Base-by-base conservation (phyloP, 1,139 yeast species). In the Kurtzmaniella quercitrusa region DNA sequence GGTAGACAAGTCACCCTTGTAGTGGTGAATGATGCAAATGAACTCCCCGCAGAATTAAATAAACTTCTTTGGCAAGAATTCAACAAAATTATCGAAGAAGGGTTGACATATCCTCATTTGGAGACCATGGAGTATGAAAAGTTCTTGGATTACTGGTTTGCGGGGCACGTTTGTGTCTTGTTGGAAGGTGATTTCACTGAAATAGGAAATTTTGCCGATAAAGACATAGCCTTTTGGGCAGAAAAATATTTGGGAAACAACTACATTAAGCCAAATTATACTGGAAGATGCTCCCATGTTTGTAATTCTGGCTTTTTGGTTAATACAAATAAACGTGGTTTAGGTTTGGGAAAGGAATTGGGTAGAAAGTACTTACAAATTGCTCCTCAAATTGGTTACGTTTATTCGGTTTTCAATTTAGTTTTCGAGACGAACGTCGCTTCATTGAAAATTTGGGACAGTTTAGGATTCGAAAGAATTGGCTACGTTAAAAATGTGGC, bases 281-380 rank as follows among this genome's bases (percentile, higher is more conserved):
- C 69, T 2, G 94, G 93, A 2, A 71, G 94, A 42, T 81, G 88
- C 48, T 79, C 89, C 0, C 95, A 88, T 53, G 82, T 75, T 15
- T 85, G 95, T 55, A 88, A 87, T 57, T 95, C 81, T 1, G 94
- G 93, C 0, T 88, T 88, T 54, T 59, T 84, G 4, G 93, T 87
- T 3, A 76, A 74, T 47, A 68, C 71, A 17, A 45, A 48, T 0
- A 65, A 66, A 39, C 68, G 95, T 48, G 89, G 91, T 0, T 57
- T 72, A 39, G 77, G 81, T 1, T 59, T 84, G 11, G 95, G 95
- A 1, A 69, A 66, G 36, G 74, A 73, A 19, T 56, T 88, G 57
- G 95, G 91, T 7, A 60, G 63, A 43, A 64, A 72, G 38, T 88
- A 84, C 54, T 57, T 86, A 37, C 59, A 62, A 36, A 76, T 82